Base-by-base conservation (phyloP, 768 basidiomycete species). In the Amyloporia xantha region DNA sequence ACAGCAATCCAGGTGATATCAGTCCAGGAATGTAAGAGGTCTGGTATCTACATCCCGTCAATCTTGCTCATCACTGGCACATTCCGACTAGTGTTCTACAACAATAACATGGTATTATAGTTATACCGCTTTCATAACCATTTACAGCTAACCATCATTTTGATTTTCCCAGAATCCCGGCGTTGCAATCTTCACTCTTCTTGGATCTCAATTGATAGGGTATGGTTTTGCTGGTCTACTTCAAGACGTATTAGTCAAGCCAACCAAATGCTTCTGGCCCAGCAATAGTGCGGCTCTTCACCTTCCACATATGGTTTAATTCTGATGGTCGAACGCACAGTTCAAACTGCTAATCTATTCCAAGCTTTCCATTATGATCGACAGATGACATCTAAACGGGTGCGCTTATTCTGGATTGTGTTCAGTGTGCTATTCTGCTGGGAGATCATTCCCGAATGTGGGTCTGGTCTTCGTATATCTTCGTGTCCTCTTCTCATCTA, bases 181-280 rank as follows among this genome's bases (percentile, higher is more conserved):
- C 19, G 28, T 59, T 40, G 53, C 64, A 13, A 68, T 68, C 48
- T 63, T 68, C 64, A 72, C 62, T 59, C 49, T 66, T 9, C 65
- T 66, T 47, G 62, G 63, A 11, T 64, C 65, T 2, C 67, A 68
- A 41, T 52, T 66, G 27, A 54, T 68, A 10, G 67, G 67, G 0
- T 68, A 68, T 48, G 66, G 66, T 5, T 61, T 64, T 37, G 65
- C 65, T 47, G 67, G 67, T 11, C 50, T 63, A 35, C 52, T 63
- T 24, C 69, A 76, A 7, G 65, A 73, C 10, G 72, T 79, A 55
- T 67, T 78, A 28, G 76, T 81, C 7, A 76, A 77, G 30, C 70
- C 79, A 0, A 77, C 74, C 11, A 63, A 63, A 53, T 61, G 59
- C 51, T 63, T 63, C 57, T 63, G 62, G 62, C 62, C 62, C 11